These are phyloP conservation scores for Arthromyces matolae DNA, from an alignment of 768 basidiomycete species.

Conservation along the genomic window DNA sequence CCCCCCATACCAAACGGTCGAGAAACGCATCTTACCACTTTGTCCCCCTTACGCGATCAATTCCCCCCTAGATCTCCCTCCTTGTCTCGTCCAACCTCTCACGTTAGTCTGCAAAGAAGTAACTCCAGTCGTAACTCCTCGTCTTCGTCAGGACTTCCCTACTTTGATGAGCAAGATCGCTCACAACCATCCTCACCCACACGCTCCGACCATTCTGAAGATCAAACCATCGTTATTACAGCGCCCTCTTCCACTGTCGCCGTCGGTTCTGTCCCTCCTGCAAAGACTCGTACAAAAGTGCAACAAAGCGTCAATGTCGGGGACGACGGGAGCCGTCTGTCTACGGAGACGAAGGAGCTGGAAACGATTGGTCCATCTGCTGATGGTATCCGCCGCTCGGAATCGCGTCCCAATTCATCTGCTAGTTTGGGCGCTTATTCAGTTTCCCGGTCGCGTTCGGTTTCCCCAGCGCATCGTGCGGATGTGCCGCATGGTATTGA, in stretches of 20 bases:
- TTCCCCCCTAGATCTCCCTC: slow-evolving; percentile 17
- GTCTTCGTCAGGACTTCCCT: slow-evolving; percentile 14
- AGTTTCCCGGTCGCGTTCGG: slow-evolving; percentile 41
- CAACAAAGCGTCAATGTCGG: slow-evolving; percentile 11
- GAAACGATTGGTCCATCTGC: slow-evolving; percentile 22
- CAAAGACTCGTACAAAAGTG: slow-evolving; percentile 17
- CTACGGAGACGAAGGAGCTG: slow-evolving; percentile 23
- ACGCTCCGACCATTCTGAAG: slow-evolving; percentile 31
- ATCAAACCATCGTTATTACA: slow-evolving; percentile 39
- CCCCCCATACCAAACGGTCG: slow-evolving; percentile 20
- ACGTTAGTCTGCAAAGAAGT: slow-evolving; percentile 26
- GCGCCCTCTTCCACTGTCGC: slow-evolving; percentile 22
- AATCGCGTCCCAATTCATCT: slow-evolving; percentile 25
- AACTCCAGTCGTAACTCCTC: slow-evolving; percentile 22
- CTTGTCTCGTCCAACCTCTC: slow-evolving; percentile 28
- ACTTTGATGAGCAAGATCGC: slow-evolving; percentile 14
- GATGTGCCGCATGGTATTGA: slow-evolving; percentile 74
- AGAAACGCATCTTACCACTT: slow-evolving; percentile 22
- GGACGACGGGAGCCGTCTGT: slow-evolving; percentile 15
- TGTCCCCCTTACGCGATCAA: slow-evolving; percentile 32
- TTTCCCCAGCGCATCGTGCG: slow-evolving; percentile 57
- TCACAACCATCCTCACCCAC: slow-evolving; percentile 36
- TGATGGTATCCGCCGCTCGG: slow-evolving; percentile 20
- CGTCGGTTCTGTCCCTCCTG: slow-evolving; percentile 22
- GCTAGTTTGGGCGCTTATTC: slow-evolving; percentile 27